These are phyloP conservation scores for Curvularia sp. DNA, from an alignment of 2,329 filamentous ascomycete genomes.

Conservation along the genomic window DNA sequence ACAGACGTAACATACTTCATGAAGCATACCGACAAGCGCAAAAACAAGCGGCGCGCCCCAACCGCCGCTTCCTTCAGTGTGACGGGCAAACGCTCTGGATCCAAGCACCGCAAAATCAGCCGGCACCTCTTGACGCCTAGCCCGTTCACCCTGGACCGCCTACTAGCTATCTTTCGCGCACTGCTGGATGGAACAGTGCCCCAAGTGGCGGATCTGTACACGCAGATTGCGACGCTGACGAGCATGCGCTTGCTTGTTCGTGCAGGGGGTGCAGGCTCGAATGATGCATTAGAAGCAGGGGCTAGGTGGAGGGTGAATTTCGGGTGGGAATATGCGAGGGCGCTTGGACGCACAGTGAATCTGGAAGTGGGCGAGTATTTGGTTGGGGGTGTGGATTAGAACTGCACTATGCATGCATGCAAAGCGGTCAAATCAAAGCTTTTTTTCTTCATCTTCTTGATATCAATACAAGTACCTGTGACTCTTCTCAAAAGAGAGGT, in stretches of 20 bases:
- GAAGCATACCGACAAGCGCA: conserved; percentile 65
- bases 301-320: conserved; percentile 81
- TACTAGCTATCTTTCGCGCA: conserved; percentile 78
- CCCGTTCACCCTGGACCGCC: conserved; percentile 77
- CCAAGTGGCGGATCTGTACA: conserved; percentile 58
- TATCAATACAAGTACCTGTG: not conserved
- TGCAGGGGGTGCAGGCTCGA: conserved; percentile 63
- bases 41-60: conserved; percentile 53
- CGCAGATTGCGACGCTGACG: conserved; percentile 72
- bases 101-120: conserved; percentile 74
- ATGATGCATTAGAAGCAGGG: conserved; percentile 71
- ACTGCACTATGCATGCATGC: not conserved
- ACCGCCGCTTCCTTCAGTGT: conserved; percentile 26
- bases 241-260: conserved; percentile 71
- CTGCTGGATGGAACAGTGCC: conserved; percentile 60
- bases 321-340: conserved; percentile 77
- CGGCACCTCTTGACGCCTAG: conserved; percentile 78
- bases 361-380: conserved; percentile 77
- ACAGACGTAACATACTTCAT: conserved; percentile 79
- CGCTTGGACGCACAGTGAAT: conserved; percentile 74
- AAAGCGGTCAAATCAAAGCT: not conserved
- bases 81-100: conserved; percentile 21
- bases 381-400: conserved; percentile 46
- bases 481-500: not conserved
- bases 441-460: not conserved